Conservation (phyloP, 495 filamentous ascomycete species). For the Aspergillus egyptiacus region DNA sequence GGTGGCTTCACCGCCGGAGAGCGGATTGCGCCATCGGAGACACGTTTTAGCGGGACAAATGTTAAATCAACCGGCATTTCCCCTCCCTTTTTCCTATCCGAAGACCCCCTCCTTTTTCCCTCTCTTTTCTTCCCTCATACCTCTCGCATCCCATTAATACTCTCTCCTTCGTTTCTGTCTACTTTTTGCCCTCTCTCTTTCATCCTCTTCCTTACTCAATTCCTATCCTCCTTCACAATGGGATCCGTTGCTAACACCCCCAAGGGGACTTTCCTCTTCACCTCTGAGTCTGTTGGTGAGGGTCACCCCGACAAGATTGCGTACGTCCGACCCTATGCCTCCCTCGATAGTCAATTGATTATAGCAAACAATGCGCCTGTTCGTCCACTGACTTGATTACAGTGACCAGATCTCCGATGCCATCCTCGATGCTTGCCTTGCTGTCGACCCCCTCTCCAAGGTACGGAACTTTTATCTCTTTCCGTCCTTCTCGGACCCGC, state of each 20-base stretch:
- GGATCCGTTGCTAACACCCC: conserved; percentile 50
- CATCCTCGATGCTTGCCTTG: conserved; percentile 94
- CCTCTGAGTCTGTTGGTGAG: conserved; percentile 97
- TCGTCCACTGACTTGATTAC: conserved; percentile 12
- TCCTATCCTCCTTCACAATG: conserved; percentile 47
- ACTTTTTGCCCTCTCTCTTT: conserved; percentile 20
- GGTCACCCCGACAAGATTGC: conserved; percentile 98
- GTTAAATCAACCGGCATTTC: conserved; percentile 9
- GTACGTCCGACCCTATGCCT: conserved; percentile 36
- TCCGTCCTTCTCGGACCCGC: conserved; percentile 2
- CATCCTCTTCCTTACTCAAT: conserved; percentile 9
- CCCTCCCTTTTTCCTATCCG: conserved; percentile 16
- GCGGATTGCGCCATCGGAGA: conserved; percentile 25
- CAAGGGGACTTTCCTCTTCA: conserved; percentile 91
- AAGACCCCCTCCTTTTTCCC: conserved; percentile 6
- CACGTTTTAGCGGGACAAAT: conserved; percentile 21
- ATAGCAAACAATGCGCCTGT: neutral
- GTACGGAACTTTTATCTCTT: conserved; percentile 27
- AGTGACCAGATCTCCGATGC: conserved; percentile 97
- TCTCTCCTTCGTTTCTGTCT: conserved; percentile 18
- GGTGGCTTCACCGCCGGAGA: conserved; percentile 18
- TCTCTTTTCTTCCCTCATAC: conserved; percentile 17
- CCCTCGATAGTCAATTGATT: neutral
- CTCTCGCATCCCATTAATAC: conserved; percentile 16
- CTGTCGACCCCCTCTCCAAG: conserved; percentile 93